phyloP scores from a whole-genome alignment of 306 rosid genomes.

The Crotalaria pallida region DNA sequence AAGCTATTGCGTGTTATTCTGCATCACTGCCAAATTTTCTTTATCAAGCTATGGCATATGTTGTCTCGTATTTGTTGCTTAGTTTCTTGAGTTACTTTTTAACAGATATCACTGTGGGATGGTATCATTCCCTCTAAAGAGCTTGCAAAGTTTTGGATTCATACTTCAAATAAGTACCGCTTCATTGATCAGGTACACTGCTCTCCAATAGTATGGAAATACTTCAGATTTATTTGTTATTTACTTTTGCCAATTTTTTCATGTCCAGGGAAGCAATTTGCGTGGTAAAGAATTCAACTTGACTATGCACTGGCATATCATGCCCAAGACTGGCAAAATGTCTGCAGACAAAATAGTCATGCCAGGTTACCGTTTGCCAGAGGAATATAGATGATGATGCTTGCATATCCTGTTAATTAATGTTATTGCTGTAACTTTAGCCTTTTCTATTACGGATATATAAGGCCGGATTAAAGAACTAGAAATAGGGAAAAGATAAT shows the following conservation, averaged over 20 bases:
- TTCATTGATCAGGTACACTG: conserved; percentile 72
- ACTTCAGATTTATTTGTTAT: conserved; percentile 7
- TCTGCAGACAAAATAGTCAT: conserved; percentile 64
- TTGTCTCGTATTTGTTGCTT: neutral
- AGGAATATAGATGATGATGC: conserved; percentile 77
- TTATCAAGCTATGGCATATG: neutral
- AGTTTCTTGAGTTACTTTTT: conserved; percentile 6
- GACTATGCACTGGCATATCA: conserved; percentile 96
- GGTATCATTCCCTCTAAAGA: conserved; percentile 83
- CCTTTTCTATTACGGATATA: conserved; percentile 11
- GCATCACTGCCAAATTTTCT: neutral
- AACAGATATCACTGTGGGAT: conserved; percentile 94
- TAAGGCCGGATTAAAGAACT: conserved; percentile 21
- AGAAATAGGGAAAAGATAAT: conserved; percentile 19
- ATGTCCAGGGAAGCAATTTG: conserved; percentile 72
- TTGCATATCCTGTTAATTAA: conserved; percentile 23
- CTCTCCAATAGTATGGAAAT: neutral
- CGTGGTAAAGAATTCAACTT: conserved; percentile 82
- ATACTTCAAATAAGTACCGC: conserved; percentile 82
- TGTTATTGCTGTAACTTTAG: conserved; percentile 39
- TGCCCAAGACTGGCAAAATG: conserved; percentile 99
- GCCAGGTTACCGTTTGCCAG: conserved; percentile 74
- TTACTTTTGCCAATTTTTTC: neutral
- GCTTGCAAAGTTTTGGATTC: conserved; percentile 72
- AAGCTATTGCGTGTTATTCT: neutral